Evolutionary conservation across 495 filamentous ascomycete species (phyloP), one percentile per base, ranked within the genome.

Genomic region (Astrothelium macrocarpum): DNA sequence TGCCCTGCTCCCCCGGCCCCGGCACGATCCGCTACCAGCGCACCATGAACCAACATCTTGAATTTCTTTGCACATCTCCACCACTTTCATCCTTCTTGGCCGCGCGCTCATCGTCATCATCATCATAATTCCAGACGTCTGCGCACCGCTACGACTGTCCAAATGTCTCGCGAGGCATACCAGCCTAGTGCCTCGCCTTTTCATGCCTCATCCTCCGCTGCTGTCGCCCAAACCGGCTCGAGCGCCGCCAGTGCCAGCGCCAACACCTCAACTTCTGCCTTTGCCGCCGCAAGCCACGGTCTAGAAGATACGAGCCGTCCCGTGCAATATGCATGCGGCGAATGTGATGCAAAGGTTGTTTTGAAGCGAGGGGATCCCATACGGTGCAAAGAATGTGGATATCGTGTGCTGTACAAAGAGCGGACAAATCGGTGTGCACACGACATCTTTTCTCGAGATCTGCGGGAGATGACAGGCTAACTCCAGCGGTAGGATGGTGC

Each of bases 391-490:
- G 90, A 93, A 76, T 99, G 94, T 73, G 95, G 94, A 28, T 91
- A 96, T 72, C 87, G 94, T 65, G 90, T 99, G 60, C 78, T 99
- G 65, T 97, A 97, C 76, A 99, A 99, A 83, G 90, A 96, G 84
- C 78, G 94, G 70, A 99, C 94, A 34, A 97, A 96, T 81, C 82
- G 95, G 94, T 97, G 74, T 75, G 85, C 74, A 20, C 4, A 26
- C 16, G 23, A 12, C 56, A 25, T 29, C 29, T 59, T 59, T 59
- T 1, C 10, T 18, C 7, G n/a, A 20, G 43, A 32, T 10, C n/a
- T n/a, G n/a, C n/a, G n/a, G n/a, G n/a, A n/a, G n/a, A n/a, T n/a
- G n/a, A n/a, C n/a, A n/a, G n/a, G n/a, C n/a, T n/a, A n/a, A n/a
- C n/a, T n/a, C n/a, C n/a, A 1, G 28, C 42, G n/a, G 12, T 81